A percentile compares a stretch with the other conserved stretches of the same genome.
These are phyloP conservation scores for Wickerhamomyces chaumierensis DNA, from an alignment of 805 yeast species.

Conservation along the genomic window DNA sequence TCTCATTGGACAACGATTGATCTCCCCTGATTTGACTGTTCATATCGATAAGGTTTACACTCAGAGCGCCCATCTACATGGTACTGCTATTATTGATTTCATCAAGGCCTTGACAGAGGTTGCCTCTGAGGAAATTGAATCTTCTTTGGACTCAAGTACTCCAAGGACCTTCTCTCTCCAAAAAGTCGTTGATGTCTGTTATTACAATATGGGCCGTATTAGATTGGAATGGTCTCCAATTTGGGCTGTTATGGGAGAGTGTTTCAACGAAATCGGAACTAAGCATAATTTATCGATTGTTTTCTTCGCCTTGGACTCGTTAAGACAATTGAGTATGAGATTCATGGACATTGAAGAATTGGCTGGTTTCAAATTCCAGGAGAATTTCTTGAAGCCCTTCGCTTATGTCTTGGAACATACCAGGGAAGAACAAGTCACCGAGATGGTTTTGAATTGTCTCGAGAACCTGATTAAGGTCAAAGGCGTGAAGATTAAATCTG, in stretches of 20 bases:
- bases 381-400: slow-evolving; percentile 87
- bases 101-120: slow-evolving; percentile 81
- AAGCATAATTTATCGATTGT: slow-evolving; percentile 67
- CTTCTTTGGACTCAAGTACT: slow-evolving; percentile 67
- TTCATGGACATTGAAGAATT: slow-evolving; percentile 90
- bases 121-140: slow-evolving; percentile 81
- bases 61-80: slow-evolving; percentile 66
- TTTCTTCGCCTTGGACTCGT: slow-evolving; percentile 85
- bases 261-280: slow-evolving; percentile 78
- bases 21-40: slow-evolving; percentile 61
- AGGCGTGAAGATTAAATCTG: slow-evolving; percentile 68
- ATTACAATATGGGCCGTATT: slow-evolving; percentile 93
- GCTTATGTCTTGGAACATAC: slow-evolving; percentile 66
- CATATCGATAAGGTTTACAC: slow-evolving; percentile 82
- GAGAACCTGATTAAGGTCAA: slow-evolving; percentile 75
- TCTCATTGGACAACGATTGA: slow-evolving; percentile 43
- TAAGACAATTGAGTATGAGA: slow-evolving; percentile 85
- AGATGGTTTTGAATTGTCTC: slow-evolving; percentile 83
- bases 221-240: slow-evolving; percentile 93
- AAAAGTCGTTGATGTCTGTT: slow-evolving; percentile 94
- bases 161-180: slow-evolving; percentile 91
- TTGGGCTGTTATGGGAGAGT: slow-evolving; percentile 89
- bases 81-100: slow-evolving; percentile 78
- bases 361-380: slow-evolving; percentile 91
- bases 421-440: slow-evolving; percentile 59